Conservation (phyloP, 179 eudicot genomes). For the Vitellaria paradoxa region DNA sequence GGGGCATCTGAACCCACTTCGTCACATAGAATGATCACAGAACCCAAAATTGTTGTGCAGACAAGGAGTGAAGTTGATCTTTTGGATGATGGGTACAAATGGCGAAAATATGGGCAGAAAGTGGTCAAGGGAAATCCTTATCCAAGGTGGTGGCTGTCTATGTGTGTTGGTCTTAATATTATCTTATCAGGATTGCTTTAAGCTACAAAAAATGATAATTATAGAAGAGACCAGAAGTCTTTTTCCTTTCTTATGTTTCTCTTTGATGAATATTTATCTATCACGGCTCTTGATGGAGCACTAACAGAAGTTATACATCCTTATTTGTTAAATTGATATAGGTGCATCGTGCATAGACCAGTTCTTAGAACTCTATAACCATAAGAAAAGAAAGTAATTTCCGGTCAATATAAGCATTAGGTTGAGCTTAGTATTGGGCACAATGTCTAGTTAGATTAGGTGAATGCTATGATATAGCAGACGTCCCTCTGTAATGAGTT, state of each 20-base stretch:
- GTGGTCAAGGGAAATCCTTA: slow-evolving; percentile 88
- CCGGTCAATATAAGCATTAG: too few relatives aligned
- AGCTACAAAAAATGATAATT: not conserved
- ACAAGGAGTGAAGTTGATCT: slow-evolving; percentile 92
- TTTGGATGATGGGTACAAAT: slow-evolving; percentile 87
- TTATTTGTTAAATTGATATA: not conserved
- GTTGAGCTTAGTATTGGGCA: too few relatives aligned
- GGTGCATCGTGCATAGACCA: not conserved
- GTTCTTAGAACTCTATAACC: too few relatives aligned
- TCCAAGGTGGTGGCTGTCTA: slow-evolving; percentile 54
- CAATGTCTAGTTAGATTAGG: too few relatives aligned
- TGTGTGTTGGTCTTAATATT: slow-evolving; percentile 2
- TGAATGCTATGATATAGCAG: too few relatives aligned
- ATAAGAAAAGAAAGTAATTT: too few relatives aligned
- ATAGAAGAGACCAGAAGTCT: not conserved
- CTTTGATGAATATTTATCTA: too few relatives aligned
- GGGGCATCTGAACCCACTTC: slow-evolving; percentile 39
- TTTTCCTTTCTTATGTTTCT: not conserved
- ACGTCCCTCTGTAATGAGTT: too few relatives aligned
- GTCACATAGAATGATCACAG: slow-evolving; percentile 56
- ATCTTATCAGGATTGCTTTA: not conserved
- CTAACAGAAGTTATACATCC: not conserved
- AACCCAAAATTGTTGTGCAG: slow-evolving; percentile 72
- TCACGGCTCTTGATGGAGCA: not conserved
- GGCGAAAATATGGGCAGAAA: slow-evolving; percentile 97